Evolutionary conservation across 2,329 filamentous ascomycete species (phyloP), one percentile per base, ranked within the genome.

Genomic region (Talaromyces sp.): DNA sequence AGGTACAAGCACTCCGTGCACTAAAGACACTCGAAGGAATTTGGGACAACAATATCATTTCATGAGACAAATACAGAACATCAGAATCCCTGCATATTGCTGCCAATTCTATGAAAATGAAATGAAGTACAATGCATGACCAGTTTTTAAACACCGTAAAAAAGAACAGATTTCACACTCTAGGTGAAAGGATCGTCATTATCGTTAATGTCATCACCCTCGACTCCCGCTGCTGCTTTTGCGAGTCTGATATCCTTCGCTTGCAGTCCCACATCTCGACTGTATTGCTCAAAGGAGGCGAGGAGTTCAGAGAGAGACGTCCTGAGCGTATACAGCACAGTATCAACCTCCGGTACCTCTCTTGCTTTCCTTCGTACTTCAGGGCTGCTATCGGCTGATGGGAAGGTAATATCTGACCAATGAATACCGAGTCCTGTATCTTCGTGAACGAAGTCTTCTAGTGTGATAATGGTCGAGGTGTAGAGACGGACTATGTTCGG

Each of bases 381-480:
- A 8, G 71, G 50, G 18, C 50, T 69, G 21, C 72, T 64, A 40
- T 66, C 72, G 1, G 71, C 69, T 0, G 82, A 79, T 0, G 74
- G 72, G 62, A 85, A 84, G 18, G 84, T 80, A 2, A 89, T 78
- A 73, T 96, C 92, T 1, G 90, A 93, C 91, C 91, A 96, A 75
- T 95, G 91, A 3, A 86, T 75, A 1, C 85, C 81, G 12, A 78
- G 68, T 1, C 75, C 76, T 25, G 68, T 71, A 52, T 57, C 54
- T 39, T 76, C 67, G 28, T 18, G 58, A 66, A 86, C 82, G 71
- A 96, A 92, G 1, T 73, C 77, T 69, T 96, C 88, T 3, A 96
- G 79, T 67, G 86, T 86, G 61, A 80, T 82, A 62, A 92, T 87
- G 0, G 90, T 86, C 50, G 73, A 72, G 0, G 91, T 93, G 65